Percentiles rank a stretch among this genome's conserved stretches.
phyloP scores from a whole-genome alignment of 2,329 filamentous ascomycete genomes.

The Xylariales sp. region DNA sequence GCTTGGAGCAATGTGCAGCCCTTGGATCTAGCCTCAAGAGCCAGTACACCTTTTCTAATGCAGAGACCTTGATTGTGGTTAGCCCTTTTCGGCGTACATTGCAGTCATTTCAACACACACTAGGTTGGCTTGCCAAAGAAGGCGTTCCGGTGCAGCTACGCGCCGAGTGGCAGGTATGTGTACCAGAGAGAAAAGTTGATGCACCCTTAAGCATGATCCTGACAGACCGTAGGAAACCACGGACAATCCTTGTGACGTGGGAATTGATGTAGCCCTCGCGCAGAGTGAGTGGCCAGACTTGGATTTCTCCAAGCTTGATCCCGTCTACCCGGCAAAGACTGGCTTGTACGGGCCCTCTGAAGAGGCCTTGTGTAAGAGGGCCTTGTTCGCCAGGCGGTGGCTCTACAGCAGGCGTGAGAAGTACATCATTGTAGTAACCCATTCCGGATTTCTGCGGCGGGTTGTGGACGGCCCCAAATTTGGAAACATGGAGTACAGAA shows the following conservation, averaged over 20 bases:
- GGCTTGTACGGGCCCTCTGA: slow-evolving; percentile 24
- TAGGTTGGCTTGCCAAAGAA: slow-evolving; percentile 21
- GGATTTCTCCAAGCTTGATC: slow-evolving; percentile 25
- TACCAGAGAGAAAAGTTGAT: slow-evolving; percentile 1
- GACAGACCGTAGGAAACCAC: slow-evolving; percentile 20
- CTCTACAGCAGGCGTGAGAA: slow-evolving; percentile 22
- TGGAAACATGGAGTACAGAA: slow-evolving; percentile 22
- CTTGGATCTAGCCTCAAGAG: slow-evolving; percentile 18
- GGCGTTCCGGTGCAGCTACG: slow-evolving; percentile 22
- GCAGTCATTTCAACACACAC: slow-evolving; percentile 21
- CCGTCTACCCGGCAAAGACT: slow-evolving; percentile 24
- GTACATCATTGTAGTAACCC: slow-evolving; percentile 25
- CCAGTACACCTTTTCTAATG: slow-evolving; percentile 14
- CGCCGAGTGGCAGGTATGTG: slow-evolving; percentile 27
- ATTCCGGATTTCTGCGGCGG: slow-evolving; percentile 24
- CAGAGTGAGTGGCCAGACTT: slow-evolving; percentile 22
- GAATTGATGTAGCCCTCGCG: slow-evolving; percentile 15
- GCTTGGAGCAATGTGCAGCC: slow-evolving; percentile 20
- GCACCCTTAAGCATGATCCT: not conserved
- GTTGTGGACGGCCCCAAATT: slow-evolving; percentile 20
- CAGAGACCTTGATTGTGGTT: slow-evolving; percentile 24
- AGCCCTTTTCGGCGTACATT: slow-evolving; percentile 25
- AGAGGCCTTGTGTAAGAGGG: slow-evolving; percentile 19
- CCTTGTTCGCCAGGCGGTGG: slow-evolving; percentile 21
- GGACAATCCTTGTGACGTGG: slow-evolving; percentile 24